Conservation (phyloP, 2,329 filamentous ascomycete species). For the Gyromitra esculenta region DNA sequence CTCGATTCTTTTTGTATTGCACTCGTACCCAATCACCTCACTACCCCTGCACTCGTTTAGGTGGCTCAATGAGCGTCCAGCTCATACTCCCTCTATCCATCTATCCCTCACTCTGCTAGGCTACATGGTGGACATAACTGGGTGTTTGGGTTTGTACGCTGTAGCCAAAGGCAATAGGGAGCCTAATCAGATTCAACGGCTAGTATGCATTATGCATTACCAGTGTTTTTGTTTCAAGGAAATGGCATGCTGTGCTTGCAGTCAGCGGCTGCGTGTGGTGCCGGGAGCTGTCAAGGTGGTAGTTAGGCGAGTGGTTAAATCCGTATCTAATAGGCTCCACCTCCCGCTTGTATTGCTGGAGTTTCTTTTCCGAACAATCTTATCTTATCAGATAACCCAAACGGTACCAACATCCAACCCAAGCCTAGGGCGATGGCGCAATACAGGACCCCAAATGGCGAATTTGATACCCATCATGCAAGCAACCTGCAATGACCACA, state of each 20-base stretch:
- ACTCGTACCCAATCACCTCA: no score
- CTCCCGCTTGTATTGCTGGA: not conserved
- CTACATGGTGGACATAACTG: no score
- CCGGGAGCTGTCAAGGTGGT: not conserved
- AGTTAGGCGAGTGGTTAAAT: not conserved
- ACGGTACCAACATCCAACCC: slow-evolving; percentile 6
- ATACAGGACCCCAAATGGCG: slow-evolving; percentile 28
- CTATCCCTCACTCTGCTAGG: no score
- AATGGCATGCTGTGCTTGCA: not conserved
- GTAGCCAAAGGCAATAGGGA: no score
- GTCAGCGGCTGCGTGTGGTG: not conserved
- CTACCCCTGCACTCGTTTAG: no score
- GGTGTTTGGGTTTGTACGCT: no score
- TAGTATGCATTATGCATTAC: no score
- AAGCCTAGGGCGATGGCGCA: slow-evolving; percentile 29
- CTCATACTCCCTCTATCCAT: no score
- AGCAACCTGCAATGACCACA: slow-evolving; percentile 28
- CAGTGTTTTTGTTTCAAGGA: not conserved
- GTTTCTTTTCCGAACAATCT: slow-evolving; percentile 30
- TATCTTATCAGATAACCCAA: slow-evolving; percentile 34
- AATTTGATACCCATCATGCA: slow-evolving; percentile 30
- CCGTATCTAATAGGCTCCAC: not conserved
- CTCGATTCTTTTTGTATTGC: no score
- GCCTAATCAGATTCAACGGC: no score
- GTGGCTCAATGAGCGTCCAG: no score